Evolutionary conservation across 306 rosid genomes (phyloP).

Genomic region (Rosa chinensis): DNA sequence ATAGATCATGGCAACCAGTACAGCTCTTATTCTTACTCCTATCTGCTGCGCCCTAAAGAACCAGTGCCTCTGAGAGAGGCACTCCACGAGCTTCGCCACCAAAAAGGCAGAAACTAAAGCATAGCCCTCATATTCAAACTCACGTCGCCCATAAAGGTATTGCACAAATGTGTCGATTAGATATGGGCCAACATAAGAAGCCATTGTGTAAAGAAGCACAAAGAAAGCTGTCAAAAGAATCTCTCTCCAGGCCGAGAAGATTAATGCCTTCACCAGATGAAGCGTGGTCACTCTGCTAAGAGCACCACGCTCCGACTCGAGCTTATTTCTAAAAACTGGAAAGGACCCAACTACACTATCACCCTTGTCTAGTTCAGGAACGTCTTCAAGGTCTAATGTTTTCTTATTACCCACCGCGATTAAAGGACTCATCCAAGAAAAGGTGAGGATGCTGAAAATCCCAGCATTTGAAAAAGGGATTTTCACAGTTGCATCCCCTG

Average conservation of each 20-base stretch:
- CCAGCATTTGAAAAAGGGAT: slow-evolving; percentile 61
- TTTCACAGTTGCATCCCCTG: slow-evolving; percentile 38
- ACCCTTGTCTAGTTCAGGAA: slow-evolving; percentile 55
- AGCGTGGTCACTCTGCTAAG: slow-evolving; percentile 44
- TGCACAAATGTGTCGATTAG: slow-evolving; percentile 70
- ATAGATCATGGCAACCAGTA: slow-evolving; percentile 59
- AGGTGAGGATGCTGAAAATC: slow-evolving; percentile 62
- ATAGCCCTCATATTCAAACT: slow-evolving; percentile 55
- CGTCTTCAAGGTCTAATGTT: slow-evolving; percentile 70
- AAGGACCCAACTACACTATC: slow-evolving; percentile 55
- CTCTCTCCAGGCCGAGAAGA: slow-evolving; percentile 58
- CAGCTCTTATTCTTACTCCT: slow-evolving; percentile 59
- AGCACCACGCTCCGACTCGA: slow-evolving; percentile 48
- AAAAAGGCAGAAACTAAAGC: slow-evolving; percentile 54
- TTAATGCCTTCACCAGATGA: slow-evolving; percentile 48
- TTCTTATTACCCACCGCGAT: slow-evolving; percentile 60
- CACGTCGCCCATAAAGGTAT: slow-evolving; percentile 57
- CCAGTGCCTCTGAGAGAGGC: slow-evolving; percentile 62
- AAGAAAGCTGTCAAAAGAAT: slow-evolving; percentile 45
- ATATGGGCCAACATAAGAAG: slow-evolving; percentile 84
- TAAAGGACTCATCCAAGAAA: slow-evolving; percentile 74
- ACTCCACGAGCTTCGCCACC: slow-evolving; percentile 67
- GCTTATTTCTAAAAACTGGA: slow-evolving; percentile 43
- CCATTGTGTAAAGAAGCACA: slow-evolving; percentile 37
- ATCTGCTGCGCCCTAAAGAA: slow-evolving; percentile 56